These are phyloP conservation scores for Thalia dealbata DNA, from an alignment of 176 grass and related monocot genomes.

Conservation along the genomic window DNA sequence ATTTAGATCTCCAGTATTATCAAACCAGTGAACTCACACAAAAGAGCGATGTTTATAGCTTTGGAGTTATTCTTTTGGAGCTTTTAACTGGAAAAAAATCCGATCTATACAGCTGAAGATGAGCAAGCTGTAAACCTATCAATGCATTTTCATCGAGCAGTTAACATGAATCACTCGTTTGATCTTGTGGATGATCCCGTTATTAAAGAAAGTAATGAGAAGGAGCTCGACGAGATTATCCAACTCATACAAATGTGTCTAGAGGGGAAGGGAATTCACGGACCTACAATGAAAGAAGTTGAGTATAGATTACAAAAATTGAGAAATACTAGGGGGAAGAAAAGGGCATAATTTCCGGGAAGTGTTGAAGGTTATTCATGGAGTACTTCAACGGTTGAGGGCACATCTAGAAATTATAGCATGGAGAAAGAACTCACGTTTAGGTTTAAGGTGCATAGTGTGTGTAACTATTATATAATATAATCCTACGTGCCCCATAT, in stretches of 20 bases:
- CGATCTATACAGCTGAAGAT: background rate
- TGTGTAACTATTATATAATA: too few species aligned
- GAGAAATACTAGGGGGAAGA: background rate
- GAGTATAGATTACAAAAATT: background rate
- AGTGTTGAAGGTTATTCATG: background rate
- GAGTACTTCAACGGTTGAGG: background rate
- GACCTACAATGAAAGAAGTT: background rate
- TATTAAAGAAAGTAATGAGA: background rate
- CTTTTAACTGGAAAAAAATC: background rate
- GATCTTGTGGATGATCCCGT: background rate
- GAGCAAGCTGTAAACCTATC: background rate
- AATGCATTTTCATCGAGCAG: background rate
- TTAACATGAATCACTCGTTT: background rate
- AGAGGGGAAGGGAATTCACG: background rate
- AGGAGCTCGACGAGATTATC: background rate
- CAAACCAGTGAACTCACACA: background rate
- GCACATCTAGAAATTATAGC: background rate
- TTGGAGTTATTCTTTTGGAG: conserved; percentile 1
- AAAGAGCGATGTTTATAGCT: conserved; percentile 3
- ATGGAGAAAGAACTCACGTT: background rate
- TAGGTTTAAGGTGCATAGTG: too few species aligned
- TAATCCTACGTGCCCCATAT: too few species aligned
- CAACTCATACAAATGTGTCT: background rate
- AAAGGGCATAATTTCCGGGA: background rate
- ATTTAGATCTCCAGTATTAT: background rate